Evolutionary conservation across 768 basidiomycete genomes (phyloP), one percentile per base, ranked within the genome.

Genomic region (Termitomyces sp.): DNA sequence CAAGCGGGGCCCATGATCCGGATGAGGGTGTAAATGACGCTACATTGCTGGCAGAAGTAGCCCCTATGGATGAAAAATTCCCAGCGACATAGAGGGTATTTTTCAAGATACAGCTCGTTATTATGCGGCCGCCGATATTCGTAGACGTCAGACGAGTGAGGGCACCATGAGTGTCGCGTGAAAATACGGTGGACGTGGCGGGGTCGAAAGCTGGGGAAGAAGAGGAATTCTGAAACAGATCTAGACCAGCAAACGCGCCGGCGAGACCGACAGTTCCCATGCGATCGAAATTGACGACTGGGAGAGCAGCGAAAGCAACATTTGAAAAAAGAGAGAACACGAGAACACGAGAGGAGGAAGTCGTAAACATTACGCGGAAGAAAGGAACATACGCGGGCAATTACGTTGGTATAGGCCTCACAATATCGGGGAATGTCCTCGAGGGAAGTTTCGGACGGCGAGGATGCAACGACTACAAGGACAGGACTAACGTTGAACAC

Each of bases 241-340:
- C 88, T 59, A 99, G 75, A 45, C 94, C 96, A 23, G 88, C 81
- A 67, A 98, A 99, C 35, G 89, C 78, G 56, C 96, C 96, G 28
- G 87, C 85, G 42, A 98, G 78, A 55, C 86, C 94, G 50, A 98
- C 94, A 54, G 79, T 86, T 61, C 96, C 96, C 91, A 99, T 95
- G 53, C 88, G 86, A 66, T 78, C 67, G 62, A 77, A 76, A 62
- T 78, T 76, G 63, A 79, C 73, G 57, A 70, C 68, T 51, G 75
- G 75, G 52, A 74, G 57, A 55, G 73, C 61, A 23, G 73, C 74
- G 54, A 63, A 62, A 49, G 64, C 71, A 52, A 56, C 70, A 72
- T 70, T 62, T 57, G 58, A 47, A 46, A 60, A 56, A 44, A 62
- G 41, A 45, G 45, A 51, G 51, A 59, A 30, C 17, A 53, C 10